A percentile compares a stretch with the other conserved stretches of the same genome.
Conservation (phyloP, 2,329 filamentous ascomycete species). For the Nothophoma quercina region DNA sequence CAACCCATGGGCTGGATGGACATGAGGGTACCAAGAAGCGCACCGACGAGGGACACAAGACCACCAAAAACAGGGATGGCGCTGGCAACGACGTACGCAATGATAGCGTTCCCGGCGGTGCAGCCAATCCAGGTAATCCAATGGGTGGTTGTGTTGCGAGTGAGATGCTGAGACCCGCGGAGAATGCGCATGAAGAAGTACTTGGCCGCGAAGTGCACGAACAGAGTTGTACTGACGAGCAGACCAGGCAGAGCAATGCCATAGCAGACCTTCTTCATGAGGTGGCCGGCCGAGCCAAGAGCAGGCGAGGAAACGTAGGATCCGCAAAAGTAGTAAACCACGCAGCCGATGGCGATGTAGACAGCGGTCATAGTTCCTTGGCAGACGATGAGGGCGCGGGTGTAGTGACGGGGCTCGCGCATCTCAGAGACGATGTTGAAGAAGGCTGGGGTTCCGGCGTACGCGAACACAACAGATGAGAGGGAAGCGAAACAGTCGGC, state of each 20-base stretch:
- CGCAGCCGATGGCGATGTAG: conserved; percentile 70
- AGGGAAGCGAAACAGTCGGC: conserved; percentile 30
- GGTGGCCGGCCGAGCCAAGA: conserved; percentile 65
- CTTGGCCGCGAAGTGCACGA: conserved; percentile 36
- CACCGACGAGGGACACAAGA: conserved; percentile 36
- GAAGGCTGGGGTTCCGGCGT: conserved; percentile 69
- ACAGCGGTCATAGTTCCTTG: conserved; percentile 66
- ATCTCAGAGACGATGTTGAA: conserved; percentile 73
- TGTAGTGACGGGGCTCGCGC: conserved; percentile 66
- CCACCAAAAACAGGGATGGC: conserved; percentile 40
- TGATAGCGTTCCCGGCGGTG: conserved; percentile 25
- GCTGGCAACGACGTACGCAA: conserved; percentile 35
- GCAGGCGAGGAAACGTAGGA: conserved; percentile 69
- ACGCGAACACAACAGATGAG: conserved; percentile 34
- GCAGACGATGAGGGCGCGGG: conserved; percentile 64
- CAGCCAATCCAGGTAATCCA: conserved; percentile 37
- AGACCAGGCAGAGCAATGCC: conserved; percentile 67
- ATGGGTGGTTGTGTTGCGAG: conserved; percentile 32
- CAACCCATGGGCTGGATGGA: conserved; percentile 38
- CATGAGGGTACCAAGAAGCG: conserved; percentile 37
- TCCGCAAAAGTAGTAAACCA: conserved; percentile 74
- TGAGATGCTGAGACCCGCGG: conserved; percentile 71
- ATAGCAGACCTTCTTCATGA: conserved; percentile 70
- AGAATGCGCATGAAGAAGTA: conserved; percentile 71
- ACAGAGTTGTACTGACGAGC: conserved; percentile 33